A percentile compares a stretch with the other conserved stretches of the same genome.
These are phyloP conservation scores for Sclerotinia glacialis DNA, from an alignment of 2,329 filamentous ascomycete genomes.

Conservation along the genomic window DNA sequence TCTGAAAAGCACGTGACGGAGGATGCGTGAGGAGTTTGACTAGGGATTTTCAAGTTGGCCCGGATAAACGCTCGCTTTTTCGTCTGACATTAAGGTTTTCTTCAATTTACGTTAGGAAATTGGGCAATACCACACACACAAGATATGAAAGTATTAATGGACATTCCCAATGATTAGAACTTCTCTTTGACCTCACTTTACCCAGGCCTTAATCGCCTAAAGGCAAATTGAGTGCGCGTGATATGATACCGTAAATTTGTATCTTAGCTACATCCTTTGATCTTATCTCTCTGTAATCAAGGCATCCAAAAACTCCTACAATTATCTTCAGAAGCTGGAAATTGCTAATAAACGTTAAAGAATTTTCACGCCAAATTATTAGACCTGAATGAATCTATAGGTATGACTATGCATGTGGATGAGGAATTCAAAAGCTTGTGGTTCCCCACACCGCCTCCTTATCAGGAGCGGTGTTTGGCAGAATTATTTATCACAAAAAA, in stretches of 20 bases:
- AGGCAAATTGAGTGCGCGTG: neutral
- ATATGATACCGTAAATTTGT: constrained; percentile 2
- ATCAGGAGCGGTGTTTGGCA: constrained; percentile 11
- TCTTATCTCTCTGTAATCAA: neutral
- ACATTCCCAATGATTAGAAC: neutral
- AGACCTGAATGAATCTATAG: neutral
- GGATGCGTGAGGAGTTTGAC: constrained; percentile 18
- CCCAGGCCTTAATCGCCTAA: neutral
- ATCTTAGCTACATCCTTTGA: neutral
- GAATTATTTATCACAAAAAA: constrained; percentile 21
- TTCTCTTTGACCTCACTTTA: neutral
- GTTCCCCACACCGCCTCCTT: constrained; percentile 11
- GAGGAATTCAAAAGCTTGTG: neutral
- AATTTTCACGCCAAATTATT: neutral
- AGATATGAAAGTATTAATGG: constrained; percentile 17
- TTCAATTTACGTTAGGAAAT: constrained; percentile 31
- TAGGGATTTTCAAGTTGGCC: constrained; percentile 27
- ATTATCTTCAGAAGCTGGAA: too few species aligned
- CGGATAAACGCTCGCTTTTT: constrained; percentile 32
- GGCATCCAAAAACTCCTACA: neutral
- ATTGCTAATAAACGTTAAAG: neutral
- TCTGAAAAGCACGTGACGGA: constrained; percentile 29
- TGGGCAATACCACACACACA: constrained; percentile 22
- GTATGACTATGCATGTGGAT: neutral
- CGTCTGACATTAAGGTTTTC: constrained; percentile 31